These are phyloP conservation scores for Terfezia boudieri DNA, from an alignment of 495 filamentous ascomycete genomes.

Conservation along the genomic window DNA sequence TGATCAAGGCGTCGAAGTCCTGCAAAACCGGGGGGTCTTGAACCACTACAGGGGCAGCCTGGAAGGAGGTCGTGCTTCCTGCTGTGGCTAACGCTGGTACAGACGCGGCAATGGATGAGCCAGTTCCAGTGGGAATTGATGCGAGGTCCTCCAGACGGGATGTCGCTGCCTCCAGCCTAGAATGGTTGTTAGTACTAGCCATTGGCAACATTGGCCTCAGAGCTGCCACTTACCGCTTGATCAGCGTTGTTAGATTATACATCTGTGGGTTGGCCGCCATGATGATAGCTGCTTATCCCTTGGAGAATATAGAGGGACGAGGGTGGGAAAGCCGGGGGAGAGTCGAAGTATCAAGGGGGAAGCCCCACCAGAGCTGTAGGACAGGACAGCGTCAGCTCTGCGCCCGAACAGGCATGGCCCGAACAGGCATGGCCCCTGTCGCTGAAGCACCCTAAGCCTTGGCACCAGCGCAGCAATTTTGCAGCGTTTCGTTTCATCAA, in stretches of 20 bases:
- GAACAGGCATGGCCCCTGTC: too few relatives aligned
- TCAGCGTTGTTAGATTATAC: conserved; percentile 90
- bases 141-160: conserved; percentile 82
- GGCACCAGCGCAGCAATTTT: too few relatives aligned
- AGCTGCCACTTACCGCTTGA: conserved; percentile 52
- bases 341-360: too few relatives aligned
- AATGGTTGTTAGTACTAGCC: conserved; percentile 12
- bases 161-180: conserved; percentile 93
- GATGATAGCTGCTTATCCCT: too few relatives aligned
- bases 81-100: conserved; percentile 15
- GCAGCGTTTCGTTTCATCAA: too few relatives aligned
- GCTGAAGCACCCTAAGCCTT: too few relatives aligned
- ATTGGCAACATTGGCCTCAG: neutral
- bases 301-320: too few relatives aligned
- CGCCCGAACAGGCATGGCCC: too few relatives aligned
- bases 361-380: too few relatives aligned
- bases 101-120: conserved; percentile 19
- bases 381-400: too few relatives aligned
- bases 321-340: too few relatives aligned
- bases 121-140: conserved; percentile 20
- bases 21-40: conserved; percentile 25
- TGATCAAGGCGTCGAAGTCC: conserved; percentile 67
- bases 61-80: conserved; percentile 9
- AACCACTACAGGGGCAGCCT: conserved; percentile 20
- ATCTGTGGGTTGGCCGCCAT: conserved; percentile 39